These are phyloP conservation scores for Candida sp. DNA, from an alignment of 1,139 yeast genomes.

Conservation along the genomic window DNA sequence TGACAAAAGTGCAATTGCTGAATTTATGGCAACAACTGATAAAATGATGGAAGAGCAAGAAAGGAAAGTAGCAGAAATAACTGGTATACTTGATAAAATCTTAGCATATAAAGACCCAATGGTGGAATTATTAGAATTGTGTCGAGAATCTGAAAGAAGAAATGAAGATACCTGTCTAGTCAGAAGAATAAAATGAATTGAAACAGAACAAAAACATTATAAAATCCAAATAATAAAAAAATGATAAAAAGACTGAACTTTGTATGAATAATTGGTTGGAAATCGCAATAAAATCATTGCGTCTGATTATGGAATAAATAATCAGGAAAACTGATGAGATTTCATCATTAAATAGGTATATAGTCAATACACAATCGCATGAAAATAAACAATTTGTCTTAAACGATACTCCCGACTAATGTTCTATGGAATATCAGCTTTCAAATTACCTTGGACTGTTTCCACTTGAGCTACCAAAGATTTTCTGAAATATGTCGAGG, in stretches of 20 bases:
- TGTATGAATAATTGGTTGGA: not conserved
- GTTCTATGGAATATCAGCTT: too few relatives aligned
- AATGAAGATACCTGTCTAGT: too few relatives aligned
- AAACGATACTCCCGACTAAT: too few relatives aligned
- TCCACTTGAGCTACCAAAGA: too few relatives aligned
- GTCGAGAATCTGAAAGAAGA: not conserved
- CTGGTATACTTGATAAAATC: not conserved
- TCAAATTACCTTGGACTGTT: too few relatives aligned
- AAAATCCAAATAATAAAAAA: not conserved
- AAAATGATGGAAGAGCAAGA: not conserved
- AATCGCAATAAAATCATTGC: not conserved
- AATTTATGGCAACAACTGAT: not conserved
- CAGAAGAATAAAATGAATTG: too few relatives aligned
- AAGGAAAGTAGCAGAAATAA: not conserved
- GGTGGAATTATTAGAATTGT: not conserved
- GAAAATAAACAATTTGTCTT: too few relatives aligned
- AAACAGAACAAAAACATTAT: not conserved
- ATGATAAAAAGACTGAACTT: not conserved
- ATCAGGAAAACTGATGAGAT: too few relatives aligned
- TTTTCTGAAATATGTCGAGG: too few relatives aligned
- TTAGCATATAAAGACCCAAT: not conserved
- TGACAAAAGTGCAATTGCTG: not conserved
- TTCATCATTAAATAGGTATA: too few relatives aligned
- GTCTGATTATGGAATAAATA: not conserved
- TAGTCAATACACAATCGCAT: too few relatives aligned